These are phyloP conservation scores for Venturiaceae sp. DNA, from an alignment of 2,329 filamentous ascomycete species.

Conservation along the genomic window DNA sequence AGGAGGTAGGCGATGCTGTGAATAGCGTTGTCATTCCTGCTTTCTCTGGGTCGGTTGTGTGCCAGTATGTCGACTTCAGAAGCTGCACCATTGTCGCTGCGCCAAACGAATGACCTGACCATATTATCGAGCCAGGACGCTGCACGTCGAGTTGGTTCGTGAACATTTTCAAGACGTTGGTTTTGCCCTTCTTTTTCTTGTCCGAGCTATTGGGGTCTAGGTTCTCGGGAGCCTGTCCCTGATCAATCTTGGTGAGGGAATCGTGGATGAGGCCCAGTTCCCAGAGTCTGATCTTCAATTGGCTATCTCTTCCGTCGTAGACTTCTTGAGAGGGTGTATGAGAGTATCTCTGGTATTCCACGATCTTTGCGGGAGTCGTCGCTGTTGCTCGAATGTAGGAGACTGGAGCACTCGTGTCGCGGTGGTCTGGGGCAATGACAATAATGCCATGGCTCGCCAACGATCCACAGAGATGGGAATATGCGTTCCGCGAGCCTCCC, in stretches of 20 bases:
- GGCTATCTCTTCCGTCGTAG: constrained; percentile 57
- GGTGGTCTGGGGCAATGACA: constrained; percentile 72
- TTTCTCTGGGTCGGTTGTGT: background rate
- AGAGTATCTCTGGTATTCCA: constrained; percentile 38
- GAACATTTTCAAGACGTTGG: constrained; percentile 48
- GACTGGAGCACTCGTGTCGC: constrained; percentile 72
- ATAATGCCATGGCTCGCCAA: constrained; percentile 73
- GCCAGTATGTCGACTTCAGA: constrained; percentile 60
- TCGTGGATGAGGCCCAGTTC: constrained; percentile 65
- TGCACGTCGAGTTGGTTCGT: constrained; percentile 54
- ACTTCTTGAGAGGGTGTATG: constrained; percentile 58
- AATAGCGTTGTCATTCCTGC: constrained; percentile 44
- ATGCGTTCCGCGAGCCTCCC: constrained; percentile 71
- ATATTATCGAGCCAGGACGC: constrained; percentile 62
- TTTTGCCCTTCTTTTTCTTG: constrained; percentile 20
- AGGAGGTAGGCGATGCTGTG: constrained; percentile 43
- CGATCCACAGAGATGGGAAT: constrained; percentile 72
- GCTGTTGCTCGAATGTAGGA: constrained; percentile 57
- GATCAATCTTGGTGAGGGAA: constrained; percentile 57
- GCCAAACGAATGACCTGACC: constrained; percentile 75
- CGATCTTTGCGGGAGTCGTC: constrained; percentile 25
- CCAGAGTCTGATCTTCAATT: constrained; percentile 68
- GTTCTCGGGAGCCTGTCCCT: constrained; percentile 37
- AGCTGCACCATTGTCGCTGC: constrained; percentile 66
- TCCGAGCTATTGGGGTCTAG: constrained; percentile 31